These are phyloP conservation scores for Hymenoscyphus repandus DNA, from an alignment of 2,329 filamentous ascomycete genomes.

Conservation along the genomic window DNA sequence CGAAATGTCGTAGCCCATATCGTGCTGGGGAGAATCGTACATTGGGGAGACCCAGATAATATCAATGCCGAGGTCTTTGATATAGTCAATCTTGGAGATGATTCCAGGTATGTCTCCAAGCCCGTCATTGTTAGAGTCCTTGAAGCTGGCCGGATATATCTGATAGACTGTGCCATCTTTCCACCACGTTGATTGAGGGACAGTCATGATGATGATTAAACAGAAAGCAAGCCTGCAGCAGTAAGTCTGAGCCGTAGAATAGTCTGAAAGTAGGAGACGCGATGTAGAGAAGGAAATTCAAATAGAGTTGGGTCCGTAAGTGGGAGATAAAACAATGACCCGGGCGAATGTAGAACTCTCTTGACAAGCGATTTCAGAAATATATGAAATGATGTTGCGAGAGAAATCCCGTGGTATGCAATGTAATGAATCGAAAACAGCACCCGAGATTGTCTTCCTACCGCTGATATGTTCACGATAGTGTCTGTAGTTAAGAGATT, in stretches of 20 bases:
- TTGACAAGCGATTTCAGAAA: not conserved
- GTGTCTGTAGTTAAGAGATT: too few relatives aligned
- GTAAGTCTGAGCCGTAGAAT: too few relatives aligned
- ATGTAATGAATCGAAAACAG: not conserved
- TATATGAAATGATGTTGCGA: not conserved
- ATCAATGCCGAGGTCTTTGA: conserved; percentile 55
- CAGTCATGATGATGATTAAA: conserved; percentile 6
- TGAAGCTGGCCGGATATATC: conserved; percentile 53
- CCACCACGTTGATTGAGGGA: conserved; percentile 40
- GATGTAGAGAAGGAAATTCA: too few relatives aligned
- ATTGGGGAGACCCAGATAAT: conserved; percentile 64
- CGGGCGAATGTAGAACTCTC: too few relatives aligned
- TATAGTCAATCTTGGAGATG: conserved; percentile 55
- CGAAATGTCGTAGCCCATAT: conserved; percentile 67
- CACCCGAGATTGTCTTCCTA: not conserved
- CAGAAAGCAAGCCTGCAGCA: too few relatives aligned
- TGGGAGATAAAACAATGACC: too few relatives aligned
- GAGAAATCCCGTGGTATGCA: not conserved
- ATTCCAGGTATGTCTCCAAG: conserved; percentile 58
- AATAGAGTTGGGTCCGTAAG: too few relatives aligned
- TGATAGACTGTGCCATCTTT: conserved; percentile 53
- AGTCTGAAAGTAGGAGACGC: too few relatives aligned
- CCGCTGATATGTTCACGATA: too few relatives aligned
- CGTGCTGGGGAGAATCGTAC: conserved; percentile 57
- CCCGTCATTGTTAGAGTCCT: conserved; percentile 53